These are phyloP conservation scores for Chloranthus sessilifolius DNA, from an alignment of 164 flowering plant species.

Conservation along the genomic window DNA sequence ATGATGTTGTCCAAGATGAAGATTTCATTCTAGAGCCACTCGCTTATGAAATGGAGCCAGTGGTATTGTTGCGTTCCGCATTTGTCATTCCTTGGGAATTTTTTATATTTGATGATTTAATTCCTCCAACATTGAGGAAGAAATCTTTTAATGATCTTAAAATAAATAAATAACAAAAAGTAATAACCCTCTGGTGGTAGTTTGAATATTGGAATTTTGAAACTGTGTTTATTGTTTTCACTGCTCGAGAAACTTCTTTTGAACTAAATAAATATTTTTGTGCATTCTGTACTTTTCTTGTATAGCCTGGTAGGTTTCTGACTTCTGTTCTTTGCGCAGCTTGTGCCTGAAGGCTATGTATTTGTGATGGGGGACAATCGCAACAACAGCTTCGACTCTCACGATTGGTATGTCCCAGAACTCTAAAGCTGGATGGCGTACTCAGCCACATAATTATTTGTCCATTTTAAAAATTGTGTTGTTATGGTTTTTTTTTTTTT, in stretches of 20 bases:
- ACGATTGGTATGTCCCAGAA: constrained; percentile 56
- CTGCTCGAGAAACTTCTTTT: not conserved
- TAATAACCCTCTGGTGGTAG: not conserved
- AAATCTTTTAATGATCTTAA: not conserved
- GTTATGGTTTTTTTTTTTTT: not conserved
- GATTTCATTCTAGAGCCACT: constrained; percentile 86
- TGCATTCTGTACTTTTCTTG: too few relatives aligned
- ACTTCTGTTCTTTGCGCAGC: constrained; percentile 34
- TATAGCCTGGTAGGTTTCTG: too few relatives aligned
- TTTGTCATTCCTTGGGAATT: not conserved
- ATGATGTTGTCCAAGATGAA: constrained; percentile 70
- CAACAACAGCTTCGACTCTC: constrained; percentile 93
- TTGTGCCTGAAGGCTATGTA: constrained; percentile 91
- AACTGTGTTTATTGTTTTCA: not conserved
- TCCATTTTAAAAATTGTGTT: too few relatives aligned
- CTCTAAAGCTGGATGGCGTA: not conserved
- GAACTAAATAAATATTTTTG: not conserved
- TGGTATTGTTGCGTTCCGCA: constrained; percentile 30
- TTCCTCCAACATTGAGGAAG: not conserved
- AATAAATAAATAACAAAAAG: not conserved
- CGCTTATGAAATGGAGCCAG: constrained; percentile 73
- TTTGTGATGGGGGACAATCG: constrained; percentile 98
- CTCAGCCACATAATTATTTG: too few relatives aligned
- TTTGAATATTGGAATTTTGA: not conserved
- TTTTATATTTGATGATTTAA: too few relatives aligned